Conservation (phyloP, 352 stramenopile genomes). For the Pythium periplocum region DNA sequence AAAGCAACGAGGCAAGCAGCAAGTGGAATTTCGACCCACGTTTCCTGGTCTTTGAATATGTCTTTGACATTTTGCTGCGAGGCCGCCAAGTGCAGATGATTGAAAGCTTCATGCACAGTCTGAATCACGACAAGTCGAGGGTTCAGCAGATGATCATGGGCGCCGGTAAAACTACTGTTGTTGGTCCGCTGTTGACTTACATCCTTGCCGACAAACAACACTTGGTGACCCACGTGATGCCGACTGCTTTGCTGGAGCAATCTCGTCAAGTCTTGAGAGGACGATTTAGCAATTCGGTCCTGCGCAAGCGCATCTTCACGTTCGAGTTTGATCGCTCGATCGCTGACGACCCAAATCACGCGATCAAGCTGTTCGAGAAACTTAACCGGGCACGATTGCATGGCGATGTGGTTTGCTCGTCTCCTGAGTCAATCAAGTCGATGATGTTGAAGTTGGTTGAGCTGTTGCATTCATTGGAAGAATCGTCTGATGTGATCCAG, state of each 20-base stretch:
- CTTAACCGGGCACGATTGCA: conserved; percentile 88
- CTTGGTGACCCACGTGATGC: conserved; percentile 97
- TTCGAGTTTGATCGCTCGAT: conserved; percentile 98
- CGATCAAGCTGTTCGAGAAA: conserved; percentile 70
- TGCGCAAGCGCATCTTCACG: conserved; percentile 98
- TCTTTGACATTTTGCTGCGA: conserved; percentile 97
- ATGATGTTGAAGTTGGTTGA: conserved; percentile 99
- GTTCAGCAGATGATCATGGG: conserved; percentile 99
- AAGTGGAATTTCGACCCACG: conserved; percentile 93
- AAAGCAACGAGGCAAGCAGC: conserved; percentile 1
- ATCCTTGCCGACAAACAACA: conserved; percentile 95
- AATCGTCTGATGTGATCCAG: conserved; percentile 70
- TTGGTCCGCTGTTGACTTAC: conserved; percentile 97
- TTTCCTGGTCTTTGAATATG: conserved; percentile 99
- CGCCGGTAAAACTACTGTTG: conserved; percentile 99
- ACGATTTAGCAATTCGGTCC: conserved; percentile 95
- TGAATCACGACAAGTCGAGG: conserved; percentile 63
- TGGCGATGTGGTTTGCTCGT: conserved; percentile 97
- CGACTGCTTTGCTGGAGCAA: conserved; percentile 97
- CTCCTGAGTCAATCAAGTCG: conserved; percentile 98
- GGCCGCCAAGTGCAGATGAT: conserved; percentile 99
- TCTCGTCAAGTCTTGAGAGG: conserved; percentile 96
- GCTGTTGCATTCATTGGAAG: conserved; percentile 86
- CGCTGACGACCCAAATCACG: conserved; percentile 58
- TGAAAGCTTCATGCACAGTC: conserved; percentile 94